Evolutionary conservation across 2,329 filamentous ascomycete genomes (phyloP), one percentile per base, ranked within the genome.

Genomic region (Talaromyces atroroseus): DNA sequence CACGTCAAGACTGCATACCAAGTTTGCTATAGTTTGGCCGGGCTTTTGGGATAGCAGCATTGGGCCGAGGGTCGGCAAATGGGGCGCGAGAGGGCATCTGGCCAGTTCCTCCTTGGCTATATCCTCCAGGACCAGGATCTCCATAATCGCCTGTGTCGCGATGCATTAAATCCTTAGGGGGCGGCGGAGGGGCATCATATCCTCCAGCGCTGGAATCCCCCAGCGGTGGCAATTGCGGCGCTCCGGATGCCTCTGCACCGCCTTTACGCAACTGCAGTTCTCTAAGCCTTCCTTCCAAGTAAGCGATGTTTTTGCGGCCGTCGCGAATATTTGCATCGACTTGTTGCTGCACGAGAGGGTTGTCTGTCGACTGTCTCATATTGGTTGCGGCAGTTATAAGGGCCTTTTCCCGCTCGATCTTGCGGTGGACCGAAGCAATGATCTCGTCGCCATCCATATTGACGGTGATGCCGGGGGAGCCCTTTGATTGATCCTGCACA

Each of bases 351-450:
- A 97, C 92, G 60, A 86, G 83, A 65, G 92, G 88, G 75, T 99
- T 99, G 78, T 90, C 90, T 65, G 92, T 96, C 74, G 94, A 92
- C 76, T 92, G 88, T 76, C 91, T 88, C 92, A 99, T 96, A 66
- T 89, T 85, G 76, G 90, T 94, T 65, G 92, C 92, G 67, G 90
- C 92, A 74, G 89, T 89, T 80, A 99, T 94, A 69, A 97, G 86
- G 67, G 88, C 89, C 81, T 92, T 92, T 77, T 99, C 94, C 73
- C 92, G 87, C 80, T 96, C 90, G 75, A 99, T 97, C 87, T 99
- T 97, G 79, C 87, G 88, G 78, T 88, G 85, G 77, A 99, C 91
- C 74, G 90, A 88, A 76, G 85, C 85, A 75, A 85, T 81, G 62
- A 83, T 79, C 64, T 84, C 80, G 69, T 86, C 82, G 71, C 78